Evolutionary conservation across 2,329 filamentous ascomycete genomes (phyloP).

Genomic region (Diaporthe sp.): DNA sequence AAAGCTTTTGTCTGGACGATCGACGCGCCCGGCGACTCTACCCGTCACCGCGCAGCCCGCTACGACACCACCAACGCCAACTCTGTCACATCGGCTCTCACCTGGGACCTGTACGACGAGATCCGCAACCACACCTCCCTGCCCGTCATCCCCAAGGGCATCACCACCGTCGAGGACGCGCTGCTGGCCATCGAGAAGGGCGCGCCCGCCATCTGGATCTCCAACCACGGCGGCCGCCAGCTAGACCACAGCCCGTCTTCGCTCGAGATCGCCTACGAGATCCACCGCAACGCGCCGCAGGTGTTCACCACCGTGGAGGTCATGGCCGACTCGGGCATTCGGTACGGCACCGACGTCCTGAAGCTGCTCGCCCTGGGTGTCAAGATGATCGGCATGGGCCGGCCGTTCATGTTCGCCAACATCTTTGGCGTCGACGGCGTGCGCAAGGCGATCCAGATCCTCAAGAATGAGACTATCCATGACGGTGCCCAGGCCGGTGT

Average conservation of each 20-base stretch:
- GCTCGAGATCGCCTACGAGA: constrained; percentile 50
- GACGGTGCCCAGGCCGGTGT: constrained; percentile 53
- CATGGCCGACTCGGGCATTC: constrained; percentile 50
- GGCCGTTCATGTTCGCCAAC: constrained; percentile 64
- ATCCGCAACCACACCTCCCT: constrained; percentile 50
- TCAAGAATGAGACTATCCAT: constrained; percentile 59
- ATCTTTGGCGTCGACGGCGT: constrained; percentile 62
- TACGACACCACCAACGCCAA: constrained; percentile 42
- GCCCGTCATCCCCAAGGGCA: constrained; percentile 54
- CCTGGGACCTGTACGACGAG: constrained; percentile 46
- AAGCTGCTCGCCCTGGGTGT: constrained; percentile 56
- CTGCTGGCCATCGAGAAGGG: constrained; percentile 49
- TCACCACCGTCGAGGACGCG: constrained; percentile 54
- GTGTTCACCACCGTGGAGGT: constrained; percentile 48
- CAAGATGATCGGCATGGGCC: constrained; percentile 48
- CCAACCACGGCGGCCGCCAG: constrained; percentile 58
- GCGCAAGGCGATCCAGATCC: constrained; percentile 57
- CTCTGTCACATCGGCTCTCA: constrained; percentile 39
- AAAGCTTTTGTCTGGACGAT: constrained; percentile 56
- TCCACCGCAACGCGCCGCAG: constrained; percentile 51
- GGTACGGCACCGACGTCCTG: constrained; percentile 54
- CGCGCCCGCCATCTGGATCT: constrained; percentile 53
- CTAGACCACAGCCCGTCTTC: constrained; percentile 53
- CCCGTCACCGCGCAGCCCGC: constrained; percentile 42
- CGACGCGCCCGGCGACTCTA: constrained; percentile 43